Evolutionary conservation across 1,284 basidiomycete species (phyloP).

Genomic region (Dichomitus squalens): DNA sequence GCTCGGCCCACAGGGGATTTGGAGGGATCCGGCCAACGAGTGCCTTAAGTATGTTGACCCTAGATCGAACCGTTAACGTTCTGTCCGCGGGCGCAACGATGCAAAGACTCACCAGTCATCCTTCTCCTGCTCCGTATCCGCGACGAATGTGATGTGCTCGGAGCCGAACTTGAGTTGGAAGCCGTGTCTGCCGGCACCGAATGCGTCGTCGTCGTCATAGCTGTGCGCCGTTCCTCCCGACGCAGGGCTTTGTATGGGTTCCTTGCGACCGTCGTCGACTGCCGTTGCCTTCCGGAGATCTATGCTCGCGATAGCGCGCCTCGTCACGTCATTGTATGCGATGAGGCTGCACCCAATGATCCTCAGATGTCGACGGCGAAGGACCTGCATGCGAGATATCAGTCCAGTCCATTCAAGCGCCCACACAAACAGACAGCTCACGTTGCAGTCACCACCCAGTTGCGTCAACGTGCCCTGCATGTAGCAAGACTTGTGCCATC

Average conservation of each 20-base stretch:
- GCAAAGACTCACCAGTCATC: slow-evolving; percentile 69
- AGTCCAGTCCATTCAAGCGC: neutral
- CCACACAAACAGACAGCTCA: slow-evolving; percentile 36
- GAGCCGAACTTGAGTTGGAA: slow-evolving; percentile 86
- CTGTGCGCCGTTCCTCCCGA: slow-evolving; percentile 42
- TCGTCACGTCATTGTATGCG: slow-evolving; percentile 94
- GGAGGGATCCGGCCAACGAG: slow-evolving; percentile 86
- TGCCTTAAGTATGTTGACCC: slow-evolving; percentile 81
- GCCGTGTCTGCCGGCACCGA: slow-evolving; percentile 76
- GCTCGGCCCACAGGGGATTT: slow-evolving; percentile 89
- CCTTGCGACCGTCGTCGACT: slow-evolving; percentile 77
- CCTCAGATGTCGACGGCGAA: slow-evolving; percentile 73
- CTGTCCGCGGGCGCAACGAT: neutral
- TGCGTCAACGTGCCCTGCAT: slow-evolving; percentile 95
- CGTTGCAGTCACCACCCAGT: slow-evolving; percentile 91
- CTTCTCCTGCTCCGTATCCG: slow-evolving; percentile 91
- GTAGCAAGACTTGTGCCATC: slow-evolving; percentile 92
- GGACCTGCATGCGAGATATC: slow-evolving; percentile 72
- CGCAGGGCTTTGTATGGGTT: slow-evolving; percentile 47
- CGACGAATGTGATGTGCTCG: slow-evolving; percentile 86
- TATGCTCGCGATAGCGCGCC: slow-evolving; percentile 87
- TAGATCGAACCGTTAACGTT: slow-evolving; percentile 32
- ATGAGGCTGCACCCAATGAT: slow-evolving; percentile 87
- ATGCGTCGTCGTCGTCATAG: slow-evolving; percentile 66
- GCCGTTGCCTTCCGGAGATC: slow-evolving; percentile 84